Evolutionary conservation across 768 basidiomycete genomes (phyloP).

Genomic region (Antrodiella citrinella): DNA sequence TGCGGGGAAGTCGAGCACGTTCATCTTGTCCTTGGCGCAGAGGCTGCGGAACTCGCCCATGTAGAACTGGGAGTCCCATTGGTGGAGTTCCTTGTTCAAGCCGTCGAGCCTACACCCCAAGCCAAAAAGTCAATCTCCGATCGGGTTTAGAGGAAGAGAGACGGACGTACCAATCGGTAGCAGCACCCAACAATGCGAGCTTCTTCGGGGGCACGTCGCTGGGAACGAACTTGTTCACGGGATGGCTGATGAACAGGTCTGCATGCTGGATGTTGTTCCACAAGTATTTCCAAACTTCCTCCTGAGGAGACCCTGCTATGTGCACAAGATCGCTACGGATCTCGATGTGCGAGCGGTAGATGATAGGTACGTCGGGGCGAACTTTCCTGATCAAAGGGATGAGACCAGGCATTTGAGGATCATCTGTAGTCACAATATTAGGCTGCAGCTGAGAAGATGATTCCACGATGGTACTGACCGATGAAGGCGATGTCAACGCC

Average conservation of each 20-base stretch:
- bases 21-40: slow-evolving; percentile 76
- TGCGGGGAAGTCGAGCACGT: slow-evolving; percentile 66
- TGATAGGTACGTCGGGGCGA: slow-evolving; percentile 77
- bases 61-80: slow-evolving; percentile 81
- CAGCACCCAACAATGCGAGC: slow-evolving; percentile 68
- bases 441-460: no score
- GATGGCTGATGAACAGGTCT: slow-evolving; percentile 90
- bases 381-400: slow-evolving; percentile 88
- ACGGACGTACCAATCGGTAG: slow-evolving; percentile 69
- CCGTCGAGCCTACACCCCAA: slow-evolving; percentile 66
- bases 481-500: slow-evolving; percentile 88
- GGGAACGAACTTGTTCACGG: slow-evolving; percentile 91
- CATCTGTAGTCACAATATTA: slow-evolving; percentile 54
- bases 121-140: slow-evolving; percentile 1
- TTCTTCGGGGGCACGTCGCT: slow-evolving; percentile 70
- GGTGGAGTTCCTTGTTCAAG: slow-evolving; percentile 79
- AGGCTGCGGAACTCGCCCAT: slow-evolving; percentile 82
- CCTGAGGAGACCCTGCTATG: slow-evolving; percentile 72
- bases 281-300: slow-evolving; percentile 91
- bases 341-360: slow-evolving; percentile 95
- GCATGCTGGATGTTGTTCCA: slow-evolving; percentile 88
- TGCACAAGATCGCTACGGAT: slow-evolving; percentile 82
- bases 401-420: slow-evolving; percentile 91
- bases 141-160: slow-evolving; percentile 11
- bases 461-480: no score